Evolutionary conservation across 208 protist species (phyloP), one percentile per base, ranked within the genome.

Genomic region (Wallacemonas sp.): DNA sequence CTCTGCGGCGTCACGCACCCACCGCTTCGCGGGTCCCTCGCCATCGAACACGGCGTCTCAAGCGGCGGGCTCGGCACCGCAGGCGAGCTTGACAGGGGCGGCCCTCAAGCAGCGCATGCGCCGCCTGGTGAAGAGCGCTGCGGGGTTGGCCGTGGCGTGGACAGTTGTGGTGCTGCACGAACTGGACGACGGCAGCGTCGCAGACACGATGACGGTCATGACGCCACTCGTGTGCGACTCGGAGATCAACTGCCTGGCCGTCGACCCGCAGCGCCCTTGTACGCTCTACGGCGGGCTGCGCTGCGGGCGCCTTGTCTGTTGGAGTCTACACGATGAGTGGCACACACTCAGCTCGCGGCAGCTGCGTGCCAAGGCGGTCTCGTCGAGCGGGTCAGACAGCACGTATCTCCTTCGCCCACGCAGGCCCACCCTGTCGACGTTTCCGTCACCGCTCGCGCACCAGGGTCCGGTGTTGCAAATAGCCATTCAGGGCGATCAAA

Each of bases 371-470:
- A 71, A 72, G 9, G 77, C 77, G 9, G 3, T 81, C 50, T 62
- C 76, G 5, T 73, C 79, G 33, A 85, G 68, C 0, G 82, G 82
- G 21, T 73, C 71, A 9, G 45, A 66, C 1, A 57, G 60, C 12
- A 77, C 69, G 10, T 69, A 84, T 19, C 39, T 87, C 15, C 55
- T 71, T 9, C 71, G 57, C 1, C 71, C 74, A 2, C 76, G 75
- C 50, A 46, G 78, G 0, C 82, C 82, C 4, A 34, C 63, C n/a
- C 44, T 69, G 34, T 83, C 79, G 12, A 77, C 79, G 9, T 86
- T 89, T 66, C 87, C 87, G 2, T 87, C 76, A 3, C 87, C 84
- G 21, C 71, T 80, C 30, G 67, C 81, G 4, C 86, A 92, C 48
- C 81, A 85, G 26, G 57, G 62, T 3, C 71, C 70, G 17, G 71